A percentile compares a stretch with the other conserved stretches of the same genome.
Evolutionary conservation across 225 moss, liverwort and hornwort genomes (phyloP).

Genomic region (Bryum argenteum): DNA sequence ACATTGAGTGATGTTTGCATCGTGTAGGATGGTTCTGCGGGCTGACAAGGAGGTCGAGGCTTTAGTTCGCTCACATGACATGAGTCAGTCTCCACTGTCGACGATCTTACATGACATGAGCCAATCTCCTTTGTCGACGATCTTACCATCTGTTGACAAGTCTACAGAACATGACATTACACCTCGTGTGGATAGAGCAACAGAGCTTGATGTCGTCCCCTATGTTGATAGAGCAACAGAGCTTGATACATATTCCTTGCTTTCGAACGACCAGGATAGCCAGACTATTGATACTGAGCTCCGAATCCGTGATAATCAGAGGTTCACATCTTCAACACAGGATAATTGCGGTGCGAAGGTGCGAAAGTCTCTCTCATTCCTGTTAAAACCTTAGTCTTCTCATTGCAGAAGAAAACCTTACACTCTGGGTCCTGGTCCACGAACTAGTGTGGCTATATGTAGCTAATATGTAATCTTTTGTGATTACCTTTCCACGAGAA

Average conservation of each 20-base stretch:
- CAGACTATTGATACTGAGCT: slow-evolving; percentile 37
- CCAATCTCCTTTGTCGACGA: slow-evolving; percentile 28
- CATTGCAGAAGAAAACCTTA: background rate
- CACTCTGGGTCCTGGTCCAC: background rate
- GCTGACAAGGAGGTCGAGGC: slow-evolving; percentile 46
- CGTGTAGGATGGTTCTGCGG: slow-evolving; percentile 28
- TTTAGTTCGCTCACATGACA: slow-evolving; percentile 30
- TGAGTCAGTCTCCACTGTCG: slow-evolving; percentile 35
- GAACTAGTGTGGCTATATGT: background rate
- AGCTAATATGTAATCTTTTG: background rate
- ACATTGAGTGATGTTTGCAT: background rate
- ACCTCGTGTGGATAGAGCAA: slow-evolving; percentile 31
- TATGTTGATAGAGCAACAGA: slow-evolving; percentile 37
- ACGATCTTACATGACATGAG: slow-evolving; percentile 28
- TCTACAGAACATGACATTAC: slow-evolving; percentile 17
- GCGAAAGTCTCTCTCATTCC: background rate
- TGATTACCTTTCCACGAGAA: background rate
- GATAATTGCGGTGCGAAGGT: slow-evolving; percentile 31
- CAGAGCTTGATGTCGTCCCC: slow-evolving; percentile 11
- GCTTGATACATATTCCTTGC: slow-evolving; percentile 17
- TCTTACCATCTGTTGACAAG: slow-evolving; percentile 9
- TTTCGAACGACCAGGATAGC: slow-evolving; percentile 35
- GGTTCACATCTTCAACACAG: slow-evolving; percentile 17
- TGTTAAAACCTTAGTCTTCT: background rate
- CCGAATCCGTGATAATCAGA: slow-evolving; percentile 10